Base-by-base conservation (phyloP, 495 filamentous ascomycete genomes). In the Daldinia decipiens region DNA sequence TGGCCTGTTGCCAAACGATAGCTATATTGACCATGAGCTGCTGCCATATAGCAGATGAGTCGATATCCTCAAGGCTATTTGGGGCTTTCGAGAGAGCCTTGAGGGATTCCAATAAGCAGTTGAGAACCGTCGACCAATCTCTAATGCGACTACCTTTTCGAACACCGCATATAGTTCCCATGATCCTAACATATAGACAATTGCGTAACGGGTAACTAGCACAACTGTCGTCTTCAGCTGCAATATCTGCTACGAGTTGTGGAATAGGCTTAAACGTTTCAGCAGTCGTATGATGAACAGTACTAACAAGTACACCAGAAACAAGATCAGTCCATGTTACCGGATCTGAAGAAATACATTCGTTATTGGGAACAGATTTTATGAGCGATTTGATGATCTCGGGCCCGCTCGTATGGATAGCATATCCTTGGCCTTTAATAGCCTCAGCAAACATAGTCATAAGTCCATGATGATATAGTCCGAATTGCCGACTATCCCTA, bases 361-460 rank as follows among this genome's bases (percentile, higher is more conserved):
- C 85, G 19, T 82, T 82, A 7, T 82, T 79, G 0, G 86, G 84
- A 7, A 88, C 81, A 5, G 83, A 75, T 13, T 74, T 73, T 19
- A 93, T 61, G 27, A 98, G 73, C 34, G 88, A 87, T 51, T 81
- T 79, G 53, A 96, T 82, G 34, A 95, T 88, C n/a, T 89, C 85
- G 1, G 86, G 76, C 27, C 89, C 95, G 54, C 88, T 90, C 6
- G 95, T 97, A 81, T 98, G 92, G 43, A 98, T 74, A 3, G 87
- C 89, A 45, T 88, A 76, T 50, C 94, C 92, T 40, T 94, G 85
- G 29, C 94, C 92, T 77, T 95, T 95, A 67, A 93, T 90, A 12
- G 95, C 88, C 79, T 97, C 95, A 0, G 91, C 87, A 71, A 97
- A 93, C 82, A 98, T 89, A 21, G 87, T 90, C 91, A 97, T 97